Base-by-base conservation (phyloP, 371 early-diverging fungal species). In the Mucor indicus region DNA sequence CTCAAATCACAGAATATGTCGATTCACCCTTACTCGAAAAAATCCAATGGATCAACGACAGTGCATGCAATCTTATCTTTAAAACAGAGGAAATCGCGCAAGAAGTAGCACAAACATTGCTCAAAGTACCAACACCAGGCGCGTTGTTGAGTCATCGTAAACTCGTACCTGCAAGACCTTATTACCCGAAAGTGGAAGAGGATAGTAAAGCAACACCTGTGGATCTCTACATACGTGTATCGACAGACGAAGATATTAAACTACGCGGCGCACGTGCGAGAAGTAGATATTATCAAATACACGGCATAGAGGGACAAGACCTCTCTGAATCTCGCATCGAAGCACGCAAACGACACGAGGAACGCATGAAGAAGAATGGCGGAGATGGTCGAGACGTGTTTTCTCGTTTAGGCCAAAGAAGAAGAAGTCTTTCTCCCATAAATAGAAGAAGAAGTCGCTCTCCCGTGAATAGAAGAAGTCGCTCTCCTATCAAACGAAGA, bases 11-110 rank as follows among this genome's bases (percentile, higher is more conserved):
- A 45, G 39, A 38, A 1, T 79, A 79, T 50, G 60, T 55, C 2
- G 52, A 66, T 21, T 56, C 67, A 3, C 9, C 41, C 1, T 5
- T 17, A 0, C 59, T 77, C 12, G 35, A 54, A n/a, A 74, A 75
- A 30, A 64, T 81, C 1, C 77, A 81, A 51, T 81, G 81, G 81
- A 76, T 81, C 39, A 70, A 81, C 38, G 81, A 81, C 37, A 57
- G 72, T 0, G 67, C 70, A 6, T 81, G 81, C 61, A 69, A 69
- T 43, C 42, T 72, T 5, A 64, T 65, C 0, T 69, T 67, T 29
- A 37, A 49, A 1, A 45, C 61, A 9, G 35, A 19, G 23, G 57
- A 57, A 21, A 38, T 55, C 6, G 79, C 77, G 4, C 50, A 54
- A 21, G 48, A 69, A 27, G 75, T 72, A 7, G 61, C 74, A 5